A percentile compares a stretch with the other conserved stretches of the same genome.
phyloP scores from a whole-genome alignment of 768 basidiomycete genomes.

The Serpula lacrymans region DNA sequence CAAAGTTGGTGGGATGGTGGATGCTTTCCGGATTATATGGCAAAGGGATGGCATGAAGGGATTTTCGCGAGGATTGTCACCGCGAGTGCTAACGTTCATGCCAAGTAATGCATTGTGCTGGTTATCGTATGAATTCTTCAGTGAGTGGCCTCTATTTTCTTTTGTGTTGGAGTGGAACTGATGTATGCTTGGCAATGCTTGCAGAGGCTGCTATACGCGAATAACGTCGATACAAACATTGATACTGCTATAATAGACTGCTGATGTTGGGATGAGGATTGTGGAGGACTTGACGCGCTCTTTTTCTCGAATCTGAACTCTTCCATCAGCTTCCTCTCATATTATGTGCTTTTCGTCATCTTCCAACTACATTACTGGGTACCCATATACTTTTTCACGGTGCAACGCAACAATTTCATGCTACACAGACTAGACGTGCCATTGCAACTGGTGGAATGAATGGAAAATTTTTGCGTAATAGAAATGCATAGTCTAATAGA shows the following conservation, averaged over 20 bases:
- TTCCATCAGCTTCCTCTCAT: too few relatives aligned
- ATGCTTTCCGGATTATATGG: conserved; percentile 90
- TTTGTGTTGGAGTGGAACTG: neutral
- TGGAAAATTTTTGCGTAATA: neutral
- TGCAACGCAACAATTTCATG: too few relatives aligned
- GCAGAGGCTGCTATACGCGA: conserved; percentile 65
- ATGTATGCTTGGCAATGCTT: conserved; percentile 11
- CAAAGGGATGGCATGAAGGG: conserved; percentile 80
- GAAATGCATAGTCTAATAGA: conserved; percentile 8
- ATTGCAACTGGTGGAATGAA: too few relatives aligned
- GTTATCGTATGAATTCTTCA: conserved; percentile 98
- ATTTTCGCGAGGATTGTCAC: conserved; percentile 83
- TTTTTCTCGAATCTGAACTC: too few relatives aligned
- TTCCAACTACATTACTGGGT: too few relatives aligned
- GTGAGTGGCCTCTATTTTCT: conserved; percentile 48
- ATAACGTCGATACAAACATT: too few relatives aligned
- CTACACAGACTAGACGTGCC: too few relatives aligned
- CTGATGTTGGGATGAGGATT: too few relatives aligned
- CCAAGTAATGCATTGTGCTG: conserved; percentile 97
- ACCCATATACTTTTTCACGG: too few relatives aligned
- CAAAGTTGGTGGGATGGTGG: conserved; percentile 75
- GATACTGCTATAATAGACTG: too few relatives aligned
- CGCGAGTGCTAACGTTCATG: conserved; percentile 91
- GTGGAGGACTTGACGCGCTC: too few relatives aligned
- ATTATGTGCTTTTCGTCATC: too few relatives aligned